These are phyloP conservation scores for Microcera coccophila DNA, from an alignment of 2,329 filamentous ascomycete species.

Conservation along the genomic window DNA sequence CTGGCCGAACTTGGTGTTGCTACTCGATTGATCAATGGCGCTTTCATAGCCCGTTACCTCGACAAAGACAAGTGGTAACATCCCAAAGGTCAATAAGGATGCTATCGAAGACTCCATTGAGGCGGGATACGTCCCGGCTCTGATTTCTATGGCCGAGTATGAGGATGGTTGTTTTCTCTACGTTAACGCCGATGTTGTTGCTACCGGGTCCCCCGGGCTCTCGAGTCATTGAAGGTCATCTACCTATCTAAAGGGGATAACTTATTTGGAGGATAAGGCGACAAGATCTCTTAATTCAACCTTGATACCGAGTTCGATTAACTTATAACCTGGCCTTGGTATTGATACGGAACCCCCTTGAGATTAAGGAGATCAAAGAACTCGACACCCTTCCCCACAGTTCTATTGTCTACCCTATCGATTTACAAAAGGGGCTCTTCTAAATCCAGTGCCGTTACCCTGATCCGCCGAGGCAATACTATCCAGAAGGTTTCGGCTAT, in stretches of 20 bases:
- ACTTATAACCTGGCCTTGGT: slow-evolving; percentile 92
- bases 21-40: slow-evolving; percentile 84
- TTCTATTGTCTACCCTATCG: slow-evolving; percentile 73
- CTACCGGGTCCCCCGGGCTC: slow-evolving; percentile 83
- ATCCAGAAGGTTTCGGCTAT: slow-evolving; percentile 70
- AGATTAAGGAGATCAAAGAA: slow-evolving; percentile 97
- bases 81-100: slow-evolving; percentile 76
- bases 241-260: slow-evolving; percentile 98
- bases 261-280: slow-evolving; percentile 84
- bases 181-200: slow-evolving; percentile 95
- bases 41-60: slow-evolving; percentile 89
- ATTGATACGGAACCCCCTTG: slow-evolving; percentile 87
- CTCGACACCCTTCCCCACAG: slow-evolving; percentile 82
- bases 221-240: slow-evolving; percentile 95
- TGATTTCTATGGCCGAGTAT: slow-evolving; percentile 95
- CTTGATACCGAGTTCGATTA: slow-evolving; percentile 93
- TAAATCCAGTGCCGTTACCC: slow-evolving; percentile 87
- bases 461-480: slow-evolving; percentile 90
- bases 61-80: slow-evolving; percentile 91
- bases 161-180: slow-evolving; percentile 89
- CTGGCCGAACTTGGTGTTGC: slow-evolving; percentile 86
- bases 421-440: slow-evolving; percentile 93
- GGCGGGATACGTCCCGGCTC: slow-evolving; percentile 84
- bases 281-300: slow-evolving; percentile 97
- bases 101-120: slow-evolving; percentile 72